Conservation (phyloP, 2,329 filamentous ascomycete species). For the Talaromyces sp. region DNA sequence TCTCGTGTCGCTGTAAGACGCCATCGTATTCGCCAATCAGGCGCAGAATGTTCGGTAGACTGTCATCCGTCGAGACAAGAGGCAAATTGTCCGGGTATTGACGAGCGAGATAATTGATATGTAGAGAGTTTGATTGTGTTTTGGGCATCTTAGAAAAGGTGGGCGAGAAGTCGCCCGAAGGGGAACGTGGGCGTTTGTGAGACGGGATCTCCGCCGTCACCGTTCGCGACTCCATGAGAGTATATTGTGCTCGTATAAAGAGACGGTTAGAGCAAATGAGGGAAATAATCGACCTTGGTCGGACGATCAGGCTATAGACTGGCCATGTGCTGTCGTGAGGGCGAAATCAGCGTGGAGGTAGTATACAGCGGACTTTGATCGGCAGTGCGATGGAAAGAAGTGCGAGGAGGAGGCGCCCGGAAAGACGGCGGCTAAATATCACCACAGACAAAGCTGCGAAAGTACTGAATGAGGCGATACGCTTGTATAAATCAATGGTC, state of each 20-base stretch:
- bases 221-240: constrained; percentile 34
- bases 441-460: constrained; percentile 21
- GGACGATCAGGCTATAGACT: not conserved
- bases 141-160: constrained; percentile 52
- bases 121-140: constrained; percentile 56
- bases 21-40: constrained; percentile 79
- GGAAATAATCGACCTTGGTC: constrained; percentile 2
- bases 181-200: constrained; percentile 46
- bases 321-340: constrained; percentile 3
- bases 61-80: constrained; percentile 63
- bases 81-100: constrained; percentile 61
- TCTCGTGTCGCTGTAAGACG: constrained; percentile 79
- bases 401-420: constrained; percentile 19
- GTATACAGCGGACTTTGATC: constrained; percentile 1
- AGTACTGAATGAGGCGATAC: not conserved
- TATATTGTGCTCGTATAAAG: not conserved
- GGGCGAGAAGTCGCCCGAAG: constrained; percentile 38
- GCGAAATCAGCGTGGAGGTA: not conserved
- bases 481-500: not conserved
- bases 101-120: constrained; percentile 66
- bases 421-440: constrained; percentile 18
- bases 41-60: constrained; percentile 67
- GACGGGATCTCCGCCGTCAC: constrained; percentile 34
- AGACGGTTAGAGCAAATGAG: not conserved
- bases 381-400: constrained; percentile 4